These are phyloP conservation scores for Dillenia suffruticosa DNA, from an alignment of 164 flowering plant species.

Conservation along the genomic window DNA sequence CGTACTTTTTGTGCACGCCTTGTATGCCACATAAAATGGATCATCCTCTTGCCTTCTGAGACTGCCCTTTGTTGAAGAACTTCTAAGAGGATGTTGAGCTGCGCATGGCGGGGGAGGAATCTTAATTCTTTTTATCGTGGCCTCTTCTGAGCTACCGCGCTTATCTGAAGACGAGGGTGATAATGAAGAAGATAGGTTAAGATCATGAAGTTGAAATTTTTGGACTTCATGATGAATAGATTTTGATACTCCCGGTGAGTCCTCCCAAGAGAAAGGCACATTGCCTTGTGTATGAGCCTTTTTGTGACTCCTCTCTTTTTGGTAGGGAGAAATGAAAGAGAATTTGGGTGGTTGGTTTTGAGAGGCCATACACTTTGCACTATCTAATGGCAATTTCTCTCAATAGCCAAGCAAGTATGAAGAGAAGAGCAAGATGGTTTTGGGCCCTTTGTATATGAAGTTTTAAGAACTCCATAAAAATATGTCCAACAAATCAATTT, in stretches of 20 bases:
- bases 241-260: conserved; percentile 35
- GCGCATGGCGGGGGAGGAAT: conserved; percentile 37
- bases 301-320: conserved; percentile 21
- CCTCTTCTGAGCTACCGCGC: conserved; percentile 3
- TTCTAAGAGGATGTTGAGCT: conserved; percentile 12
- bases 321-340: background rate
- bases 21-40: conserved; percentile 46
- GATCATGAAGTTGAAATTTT: background rate
- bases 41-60: conserved; percentile 19
- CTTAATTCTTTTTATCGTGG: conserved; percentile 6
- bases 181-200: conserved; percentile 23
- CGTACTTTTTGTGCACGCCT: conserved; percentile 37
- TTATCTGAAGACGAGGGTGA: background rate
- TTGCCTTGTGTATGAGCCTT: conserved; percentile 22
- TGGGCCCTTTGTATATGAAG: background rate
- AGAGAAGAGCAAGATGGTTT: conserved; percentile 23
- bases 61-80: conserved; percentile 20
- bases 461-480: too few species aligned
- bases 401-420: conserved; percentile 15
- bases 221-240: conserved; percentile 3
- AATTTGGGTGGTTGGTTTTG: background rate
- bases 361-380: conserved; percentile 19
- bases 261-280: conserved; percentile 50
- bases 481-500: too few species aligned
- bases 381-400: conserved; percentile 20